A percentile compares a stretch with the other conserved stretches of the same genome.
Evolutionary conservation across 2,329 filamentous ascomycete genomes (phyloP).

Genomic region (Aspergillus aculeatus): DNA sequence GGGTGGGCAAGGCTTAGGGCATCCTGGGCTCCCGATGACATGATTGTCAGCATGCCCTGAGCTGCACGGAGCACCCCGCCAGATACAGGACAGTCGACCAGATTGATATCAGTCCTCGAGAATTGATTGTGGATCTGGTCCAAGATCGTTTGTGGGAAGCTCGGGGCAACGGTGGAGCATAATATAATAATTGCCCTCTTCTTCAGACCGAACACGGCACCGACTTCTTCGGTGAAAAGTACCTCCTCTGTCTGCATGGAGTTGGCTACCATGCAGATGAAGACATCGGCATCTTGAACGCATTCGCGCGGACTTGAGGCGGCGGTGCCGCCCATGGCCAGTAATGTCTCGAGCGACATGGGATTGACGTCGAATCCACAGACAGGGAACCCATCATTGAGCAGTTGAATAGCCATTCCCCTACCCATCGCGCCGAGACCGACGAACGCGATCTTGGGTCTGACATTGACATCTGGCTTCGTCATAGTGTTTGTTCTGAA

Average conservation of each 20-base stretch:
- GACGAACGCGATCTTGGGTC: not conserved
- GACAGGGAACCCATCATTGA: not conserved
- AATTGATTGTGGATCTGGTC: not conserved
- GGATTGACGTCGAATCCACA: not conserved
- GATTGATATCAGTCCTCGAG: not conserved
- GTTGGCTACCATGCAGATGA: not conserved
- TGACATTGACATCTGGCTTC: not conserved
- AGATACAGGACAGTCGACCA: not conserved
- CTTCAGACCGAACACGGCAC: not conserved
- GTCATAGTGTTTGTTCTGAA: not conserved
- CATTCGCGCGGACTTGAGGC: not conserved
- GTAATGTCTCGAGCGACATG: not conserved
- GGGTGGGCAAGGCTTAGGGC: not conserved
- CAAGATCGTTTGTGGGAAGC: not conserved
- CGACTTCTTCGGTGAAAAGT: not conserved
- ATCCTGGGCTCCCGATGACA: not conserved
- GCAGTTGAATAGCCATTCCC: not conserved
- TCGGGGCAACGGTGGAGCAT: not conserved
- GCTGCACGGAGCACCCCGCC: not conserved
- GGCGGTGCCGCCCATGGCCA: not conserved
- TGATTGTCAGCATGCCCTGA: not conserved
- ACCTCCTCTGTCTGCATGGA: not conserved
- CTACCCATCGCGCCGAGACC: not conserved
- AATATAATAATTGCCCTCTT: not conserved
- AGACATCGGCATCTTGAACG: not conserved